Conservation (phyloP, 805 yeast genomes). For the Candida incommunis region DNA sequence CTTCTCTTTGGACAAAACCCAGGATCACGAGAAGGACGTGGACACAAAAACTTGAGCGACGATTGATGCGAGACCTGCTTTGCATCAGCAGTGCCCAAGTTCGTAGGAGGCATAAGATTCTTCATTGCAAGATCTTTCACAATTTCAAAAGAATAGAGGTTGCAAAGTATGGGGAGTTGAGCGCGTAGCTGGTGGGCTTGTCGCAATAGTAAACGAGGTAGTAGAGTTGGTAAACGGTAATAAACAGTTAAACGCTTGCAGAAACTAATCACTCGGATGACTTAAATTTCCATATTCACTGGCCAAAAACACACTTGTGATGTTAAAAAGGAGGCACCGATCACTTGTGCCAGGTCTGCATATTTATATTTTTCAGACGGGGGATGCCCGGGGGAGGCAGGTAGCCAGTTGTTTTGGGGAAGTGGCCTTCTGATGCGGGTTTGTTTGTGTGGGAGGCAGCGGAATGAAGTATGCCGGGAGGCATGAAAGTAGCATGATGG, state of each 20-base stretch:
- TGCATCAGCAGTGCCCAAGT: background rate
- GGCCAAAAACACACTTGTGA: background rate
- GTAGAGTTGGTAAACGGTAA: too few relatives aligned
- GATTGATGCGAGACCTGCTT: slow-evolving; percentile 1
- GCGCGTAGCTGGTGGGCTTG: too few relatives aligned
- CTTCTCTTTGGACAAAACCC: background rate
- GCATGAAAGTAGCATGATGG: too few relatives aligned
- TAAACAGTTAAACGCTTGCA: background rate
- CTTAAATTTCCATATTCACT: background rate
- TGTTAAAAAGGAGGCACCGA: background rate
- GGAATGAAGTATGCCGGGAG: too few relatives aligned
- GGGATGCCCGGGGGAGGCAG: background rate
- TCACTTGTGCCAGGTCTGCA: background rate
- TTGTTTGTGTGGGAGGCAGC: background rate
- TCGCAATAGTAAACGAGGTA: too few relatives aligned
- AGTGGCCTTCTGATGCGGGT: too few relatives aligned
- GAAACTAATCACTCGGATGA: background rate
- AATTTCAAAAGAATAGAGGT: background rate
- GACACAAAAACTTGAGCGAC: background rate
- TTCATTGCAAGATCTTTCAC: background rate
- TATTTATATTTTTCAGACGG: background rate
- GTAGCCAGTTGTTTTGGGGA: too few relatives aligned
- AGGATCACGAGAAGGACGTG: background rate
- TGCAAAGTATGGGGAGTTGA: too few relatives aligned
- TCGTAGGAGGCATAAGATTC: background rate